These are phyloP conservation scores for Naganishia randhawae DNA, from an alignment of 768 basidiomycete species.

Conservation along the genomic window DNA sequence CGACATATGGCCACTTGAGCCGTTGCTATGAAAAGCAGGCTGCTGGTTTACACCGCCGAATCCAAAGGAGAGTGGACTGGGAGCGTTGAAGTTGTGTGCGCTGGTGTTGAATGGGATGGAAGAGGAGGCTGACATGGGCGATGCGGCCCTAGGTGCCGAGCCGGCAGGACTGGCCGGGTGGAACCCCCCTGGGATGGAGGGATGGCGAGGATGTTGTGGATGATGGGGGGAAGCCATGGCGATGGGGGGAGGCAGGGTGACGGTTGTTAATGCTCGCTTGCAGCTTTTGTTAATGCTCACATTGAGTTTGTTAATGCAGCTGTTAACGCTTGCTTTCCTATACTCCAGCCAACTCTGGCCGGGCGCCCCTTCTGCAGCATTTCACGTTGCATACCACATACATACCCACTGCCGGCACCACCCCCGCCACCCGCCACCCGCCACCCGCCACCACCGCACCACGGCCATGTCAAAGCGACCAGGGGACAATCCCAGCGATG, in stretches of 20 bases:
- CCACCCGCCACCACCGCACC: neutral
- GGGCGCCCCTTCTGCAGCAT: too few species aligned
- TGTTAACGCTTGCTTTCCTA: too few species aligned
- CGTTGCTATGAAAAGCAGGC: neutral
- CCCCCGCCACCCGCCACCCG: neutral
- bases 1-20: neutral
- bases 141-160: neutral
- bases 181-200: neutral
- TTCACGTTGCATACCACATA: too few species aligned
- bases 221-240: neutral
- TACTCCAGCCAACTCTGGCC: too few species aligned
- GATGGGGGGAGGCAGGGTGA: neutral
- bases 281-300: too few species aligned
- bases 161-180: too few species aligned
- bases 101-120: neutral
- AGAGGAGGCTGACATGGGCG: neutral
- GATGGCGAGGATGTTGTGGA: conserved; percentile 1
- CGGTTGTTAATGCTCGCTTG: neutral
- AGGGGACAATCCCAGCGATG: conserved; percentile 36
- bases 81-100: neutral
- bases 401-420: too few species aligned
- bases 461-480: conserved; percentile 37
- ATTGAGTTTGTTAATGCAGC: too few species aligned
- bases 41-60: neutral
- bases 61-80: neutral